These are phyloP conservation scores for Leccinum broughii DNA, from an alignment of 768 basidiomycete species.

Conservation along the genomic window DNA sequence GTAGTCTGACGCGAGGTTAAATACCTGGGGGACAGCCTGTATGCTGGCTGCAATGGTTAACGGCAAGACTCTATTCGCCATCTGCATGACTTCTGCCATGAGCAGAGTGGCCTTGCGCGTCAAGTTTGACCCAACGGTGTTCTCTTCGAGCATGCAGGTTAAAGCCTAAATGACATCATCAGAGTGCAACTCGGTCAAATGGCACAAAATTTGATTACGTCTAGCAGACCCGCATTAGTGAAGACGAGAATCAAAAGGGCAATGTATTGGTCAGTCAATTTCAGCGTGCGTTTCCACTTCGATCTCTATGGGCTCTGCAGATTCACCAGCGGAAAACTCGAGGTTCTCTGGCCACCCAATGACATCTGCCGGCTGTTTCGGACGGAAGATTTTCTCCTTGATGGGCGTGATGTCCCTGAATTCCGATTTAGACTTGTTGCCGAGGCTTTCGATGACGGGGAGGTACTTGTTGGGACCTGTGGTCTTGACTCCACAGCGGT, in stretches of 20 bases:
- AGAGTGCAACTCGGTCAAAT: slow-evolving; percentile 2
- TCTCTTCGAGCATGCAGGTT: slow-evolving; percentile 81
- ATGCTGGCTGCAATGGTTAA: slow-evolving; percentile 77
- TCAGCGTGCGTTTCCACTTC: slow-evolving; percentile 39
- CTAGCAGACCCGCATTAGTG: slow-evolving; percentile 82
- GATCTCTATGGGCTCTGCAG: not conserved
- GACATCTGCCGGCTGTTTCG: slow-evolving; percentile 62
- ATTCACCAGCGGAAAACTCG: not conserved
- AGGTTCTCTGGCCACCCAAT: slow-evolving; percentile 89
- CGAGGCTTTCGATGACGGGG: slow-evolving; percentile 74
- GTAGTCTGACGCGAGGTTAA: slow-evolving; percentile 82
- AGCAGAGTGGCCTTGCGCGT: slow-evolving; percentile 88
- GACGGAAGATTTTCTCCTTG: slow-evolving; percentile 70
- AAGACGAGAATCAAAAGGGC: slow-evolving; percentile 83
- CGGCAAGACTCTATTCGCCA: slow-evolving; percentile 86
- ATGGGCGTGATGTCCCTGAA: slow-evolving; percentile 62
- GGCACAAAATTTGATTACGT: slow-evolving; percentile 50
- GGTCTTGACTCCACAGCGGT: slow-evolving; percentile 82
- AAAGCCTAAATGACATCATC: slow-evolving; percentile 58
- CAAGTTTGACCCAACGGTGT: slow-evolving; percentile 66
- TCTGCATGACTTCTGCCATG: slow-evolving; percentile 87
- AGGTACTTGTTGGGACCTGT: slow-evolving; percentile 77
- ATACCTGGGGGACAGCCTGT: slow-evolving; percentile 85
- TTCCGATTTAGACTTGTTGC: slow-evolving; percentile 67
- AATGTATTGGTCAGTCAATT: slow-evolving; percentile 91